phyloP scores from a whole-genome alignment of 1,139 yeast genomes.

The Diutina rugosa region DNA sequence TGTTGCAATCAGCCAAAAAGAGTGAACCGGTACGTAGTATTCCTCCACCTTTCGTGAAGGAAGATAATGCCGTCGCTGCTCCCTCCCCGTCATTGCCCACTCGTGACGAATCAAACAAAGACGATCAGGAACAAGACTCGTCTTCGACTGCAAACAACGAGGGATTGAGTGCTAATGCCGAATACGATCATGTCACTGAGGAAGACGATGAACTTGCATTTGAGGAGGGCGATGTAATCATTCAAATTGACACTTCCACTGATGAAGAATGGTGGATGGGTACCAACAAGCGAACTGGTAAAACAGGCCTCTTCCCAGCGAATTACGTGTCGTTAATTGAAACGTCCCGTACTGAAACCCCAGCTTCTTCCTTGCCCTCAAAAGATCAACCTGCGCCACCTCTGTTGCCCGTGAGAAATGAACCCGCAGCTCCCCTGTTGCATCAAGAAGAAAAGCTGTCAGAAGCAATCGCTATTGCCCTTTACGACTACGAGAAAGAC shows the following conservation, averaged over 20 bases:
- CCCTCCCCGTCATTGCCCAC: background rate
- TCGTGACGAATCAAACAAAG: background rate
- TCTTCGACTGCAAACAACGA: background rate
- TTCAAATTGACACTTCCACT: slow-evolving; percentile 7
- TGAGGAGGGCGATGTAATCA: slow-evolving; percentile 7
- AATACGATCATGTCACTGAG: slow-evolving; percentile 8
- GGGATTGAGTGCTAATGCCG: slow-evolving; percentile 5
- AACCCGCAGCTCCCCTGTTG: slow-evolving; percentile 2
- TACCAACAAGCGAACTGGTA: slow-evolving; percentile 7
- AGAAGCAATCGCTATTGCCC: slow-evolving; percentile 41
- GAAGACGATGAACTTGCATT: slow-evolving; percentile 8
- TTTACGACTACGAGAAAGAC: slow-evolving; percentile 67
- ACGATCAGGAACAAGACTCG: background rate
- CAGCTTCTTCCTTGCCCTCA: background rate
- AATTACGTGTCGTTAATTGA: slow-evolving; percentile 6
- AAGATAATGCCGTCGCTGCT: background rate
- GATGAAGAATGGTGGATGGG: slow-evolving; percentile 10
- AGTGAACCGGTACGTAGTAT: background rate
- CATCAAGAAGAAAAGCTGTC: slow-evolving; percentile 7
- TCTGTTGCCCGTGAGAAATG: background rate
- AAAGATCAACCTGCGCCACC: background rate
- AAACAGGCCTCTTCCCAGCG: slow-evolving; percentile 8
- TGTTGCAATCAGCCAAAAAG: slow-evolving; percentile 5
- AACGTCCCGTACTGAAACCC: background rate
- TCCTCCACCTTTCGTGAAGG: background rate